Evolutionary conservation across 2,329 filamentous ascomycete species (phyloP).

Genomic region (Huntiella savannae): DNA sequence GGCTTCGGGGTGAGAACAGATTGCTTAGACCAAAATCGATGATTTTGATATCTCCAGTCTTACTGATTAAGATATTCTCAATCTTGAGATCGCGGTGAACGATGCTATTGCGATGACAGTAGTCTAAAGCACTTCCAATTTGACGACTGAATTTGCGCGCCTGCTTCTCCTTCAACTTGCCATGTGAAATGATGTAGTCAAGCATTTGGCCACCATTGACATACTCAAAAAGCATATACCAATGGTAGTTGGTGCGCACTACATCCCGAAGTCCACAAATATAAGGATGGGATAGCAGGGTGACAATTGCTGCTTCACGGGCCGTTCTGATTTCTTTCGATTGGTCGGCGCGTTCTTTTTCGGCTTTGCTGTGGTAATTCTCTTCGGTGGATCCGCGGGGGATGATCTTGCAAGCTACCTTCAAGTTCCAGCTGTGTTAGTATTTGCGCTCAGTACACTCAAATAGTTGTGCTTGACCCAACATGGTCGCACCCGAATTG

Average conservation of each 20-base stretch:
- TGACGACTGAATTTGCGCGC: conserved; percentile 94
- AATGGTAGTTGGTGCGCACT: conserved; percentile 89
- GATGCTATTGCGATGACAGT: conserved; percentile 95
- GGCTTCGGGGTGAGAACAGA: conserved; percentile 65
- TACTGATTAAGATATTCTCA: conserved; percentile 97
- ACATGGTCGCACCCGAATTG: background rate
- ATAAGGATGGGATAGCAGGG: conserved; percentile 80
- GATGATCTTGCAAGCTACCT: conserved; percentile 96
- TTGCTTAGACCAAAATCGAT: conserved; percentile 98
- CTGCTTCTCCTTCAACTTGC: conserved; percentile 93
- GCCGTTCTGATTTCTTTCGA: conserved; percentile 93
- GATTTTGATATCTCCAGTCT: conserved; percentile 97
- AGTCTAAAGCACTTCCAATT: conserved; percentile 90
- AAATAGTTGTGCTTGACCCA: background rate
- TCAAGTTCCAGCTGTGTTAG: conserved; percentile 4
- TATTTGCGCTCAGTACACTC: background rate
- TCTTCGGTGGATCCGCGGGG: conserved; percentile 80
- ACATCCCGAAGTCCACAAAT: conserved; percentile 93
- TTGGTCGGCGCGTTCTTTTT: conserved; percentile 80
- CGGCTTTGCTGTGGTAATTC: conserved; percentile 46
- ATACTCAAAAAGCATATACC: conserved; percentile 99
- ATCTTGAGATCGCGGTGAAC: conserved; percentile 97
- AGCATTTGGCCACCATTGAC: conserved; percentile 99
- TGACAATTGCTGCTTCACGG: conserved; percentile 89
- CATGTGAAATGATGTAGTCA: conserved; percentile 98